Base-by-base conservation (phyloP, 192 early-diverging fungal genomes). In the Coemansia sp. region DNA sequence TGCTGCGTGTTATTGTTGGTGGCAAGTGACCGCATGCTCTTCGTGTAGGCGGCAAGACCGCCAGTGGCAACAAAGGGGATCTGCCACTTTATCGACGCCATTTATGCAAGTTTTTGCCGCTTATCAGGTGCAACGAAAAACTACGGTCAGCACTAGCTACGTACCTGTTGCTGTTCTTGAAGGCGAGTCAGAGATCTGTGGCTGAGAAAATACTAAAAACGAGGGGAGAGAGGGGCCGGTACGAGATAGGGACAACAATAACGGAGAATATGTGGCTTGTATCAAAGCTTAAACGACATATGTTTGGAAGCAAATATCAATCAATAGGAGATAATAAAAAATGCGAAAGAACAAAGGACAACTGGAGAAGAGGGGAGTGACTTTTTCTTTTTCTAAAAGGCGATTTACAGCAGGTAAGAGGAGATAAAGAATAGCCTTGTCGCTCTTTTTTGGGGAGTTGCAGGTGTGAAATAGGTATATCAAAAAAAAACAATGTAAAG, bases 261-360 rank as follows among this genome's bases (percentile, higher is more conserved):
- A 33, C 5, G 36, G 21, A 11, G 34, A 20, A n/a, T 24, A 18
- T 36, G 56, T 58, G 56, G 56, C 56, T 58, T 58, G 56, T 58
- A 34, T 58, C 56, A 58, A 36, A 58, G 26, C 26, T 58, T 58
- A 36, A 58, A 58, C 56, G 33, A 58, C 56, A 58, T 58, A 58
- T 16, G 56, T 36, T 23, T 58, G 10, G 34, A 20, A 21, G 36
- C 31, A 34, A 58, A 14, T 34, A 55, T 55, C 51, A 48, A 20
- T 53, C 50, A 31, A 53, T 28, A 51, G 24, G 14, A 5, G 28
- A 33, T 50, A 50, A 9, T 53, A 53, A 53, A 51, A 24, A 50
- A 26, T 26, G 23, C 23, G 23, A 50, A 50, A 24, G 46, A 28
- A 53, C 42, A 53, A 53, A 53, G 50, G 24, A 3, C 11, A 31